Conservation (phyloP, 345 rosid genomes). For the Psidium friedrichsthalianum region DNA sequence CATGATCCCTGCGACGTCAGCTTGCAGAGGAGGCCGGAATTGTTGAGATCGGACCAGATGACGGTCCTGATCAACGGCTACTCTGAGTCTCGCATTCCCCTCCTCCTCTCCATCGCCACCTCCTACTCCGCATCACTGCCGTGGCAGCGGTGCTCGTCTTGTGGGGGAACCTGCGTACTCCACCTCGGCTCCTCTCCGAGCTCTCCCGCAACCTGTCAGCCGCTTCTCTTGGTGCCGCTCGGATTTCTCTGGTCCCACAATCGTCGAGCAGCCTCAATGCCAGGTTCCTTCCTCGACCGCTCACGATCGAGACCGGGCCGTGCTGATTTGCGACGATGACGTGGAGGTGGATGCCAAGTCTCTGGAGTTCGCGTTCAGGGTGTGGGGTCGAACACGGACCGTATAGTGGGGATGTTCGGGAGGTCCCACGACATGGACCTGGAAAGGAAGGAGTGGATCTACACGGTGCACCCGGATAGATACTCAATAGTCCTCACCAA, state of each 20-base stretch:
- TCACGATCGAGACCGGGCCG: slow-evolving; percentile 2
- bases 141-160: slow-evolving; percentile 6
- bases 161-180: slow-evolving; percentile 12
- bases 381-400: slow-evolving; percentile 8
- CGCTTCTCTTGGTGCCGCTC: slow-evolving; percentile 2
- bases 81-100: slow-evolving; percentile 11
- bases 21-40: background rate
- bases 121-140: slow-evolving; percentile 1
- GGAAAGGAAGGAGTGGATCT: slow-evolving; percentile 10
- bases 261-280: slow-evolving; percentile 9
- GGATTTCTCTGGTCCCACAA: slow-evolving; percentile 7
- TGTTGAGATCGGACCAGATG: slow-evolving; percentile 6
- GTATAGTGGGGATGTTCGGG: slow-evolving; percentile 7
- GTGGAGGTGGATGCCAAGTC: slow-evolving; percentile 13
- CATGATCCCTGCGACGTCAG: background rate
- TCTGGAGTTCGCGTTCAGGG: slow-evolving; percentile 7
- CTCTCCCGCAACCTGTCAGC: slow-evolving; percentile 7
- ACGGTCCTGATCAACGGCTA: slow-evolving; percentile 13
- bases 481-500: slow-evolving; percentile 14
- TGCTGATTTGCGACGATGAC: slow-evolving; percentile 11
- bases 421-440: slow-evolving; percentile 14
- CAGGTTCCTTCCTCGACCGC: slow-evolving; percentile 11
- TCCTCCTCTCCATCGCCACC: slow-evolving; percentile 7
- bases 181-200: background rate
- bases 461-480: slow-evolving; percentile 11